phyloP scores from a whole-genome alignment of 2,329 filamentous ascomycete species.

The Truncatella angustata region DNA sequence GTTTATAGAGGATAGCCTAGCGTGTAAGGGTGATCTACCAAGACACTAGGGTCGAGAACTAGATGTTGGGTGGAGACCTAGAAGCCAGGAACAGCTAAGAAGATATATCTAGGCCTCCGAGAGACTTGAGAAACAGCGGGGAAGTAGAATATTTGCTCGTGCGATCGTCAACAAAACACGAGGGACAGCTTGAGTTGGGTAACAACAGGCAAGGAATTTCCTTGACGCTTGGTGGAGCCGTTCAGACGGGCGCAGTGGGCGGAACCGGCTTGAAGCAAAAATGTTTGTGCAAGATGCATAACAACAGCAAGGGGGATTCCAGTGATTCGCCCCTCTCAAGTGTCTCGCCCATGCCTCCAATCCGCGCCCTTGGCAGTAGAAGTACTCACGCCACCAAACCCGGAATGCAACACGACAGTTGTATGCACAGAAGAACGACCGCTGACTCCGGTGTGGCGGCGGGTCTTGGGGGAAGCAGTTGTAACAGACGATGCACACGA shows the following conservation, averaged over 20 bases:
- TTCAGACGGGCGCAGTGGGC: background rate
- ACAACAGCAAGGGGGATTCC: conserved; percentile 30
- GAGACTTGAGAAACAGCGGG: conserved; percentile 5
- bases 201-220: conserved; percentile 13
- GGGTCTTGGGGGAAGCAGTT: background rate
- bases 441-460: background rate
- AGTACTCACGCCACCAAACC: conserved; percentile 11
- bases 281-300: conserved; percentile 29
- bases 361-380: conserved; percentile 21
- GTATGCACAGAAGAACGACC: conserved; percentile 2
- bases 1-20: conserved; percentile 10
- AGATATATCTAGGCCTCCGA: conserved; percentile 7
- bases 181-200: conserved; percentile 4
- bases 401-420: conserved; percentile 6
- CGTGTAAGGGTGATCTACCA: background rate
- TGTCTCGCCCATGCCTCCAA: conserved; percentile 21
- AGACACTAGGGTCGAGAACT: conserved; percentile 9
- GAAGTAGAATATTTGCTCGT: background rate
- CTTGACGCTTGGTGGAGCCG: conserved; percentile 1
- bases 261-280: conserved; percentile 18
- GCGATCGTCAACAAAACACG: conserved; percentile 12
- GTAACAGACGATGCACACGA: background rate
- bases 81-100: conserved; percentile 8
- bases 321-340: conserved; percentile 14
- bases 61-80: background rate